A percentile compares a stretch with the other conserved stretches of the same genome.
Conservation (phyloP, 352 stramenopile genomes). For the Pythium grandisporangium region DNA sequence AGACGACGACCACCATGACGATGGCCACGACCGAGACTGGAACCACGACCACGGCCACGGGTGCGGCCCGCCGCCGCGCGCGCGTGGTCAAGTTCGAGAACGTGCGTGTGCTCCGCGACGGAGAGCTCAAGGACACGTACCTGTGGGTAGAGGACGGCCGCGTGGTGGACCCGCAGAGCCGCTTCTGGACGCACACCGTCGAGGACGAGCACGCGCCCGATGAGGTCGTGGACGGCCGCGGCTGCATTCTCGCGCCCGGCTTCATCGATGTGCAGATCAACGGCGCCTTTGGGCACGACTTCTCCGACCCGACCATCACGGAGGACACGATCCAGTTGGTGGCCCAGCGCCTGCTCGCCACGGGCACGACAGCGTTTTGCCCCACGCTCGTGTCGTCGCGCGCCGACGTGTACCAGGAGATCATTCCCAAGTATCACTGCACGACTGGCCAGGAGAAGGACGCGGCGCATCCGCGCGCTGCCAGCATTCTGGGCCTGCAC, state of each 20-base stretch:
- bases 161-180: constrained; percentile 35
- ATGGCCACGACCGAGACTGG: no score
- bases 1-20: no score
- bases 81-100: constrained; percentile 46
- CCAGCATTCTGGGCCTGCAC: constrained; percentile 80
- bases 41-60: no score
- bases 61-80: background rate
- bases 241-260: constrained; percentile 64
- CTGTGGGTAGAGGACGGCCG: constrained; percentile 49
- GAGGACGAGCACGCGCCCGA: constrained; percentile 29
- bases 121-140: constrained; percentile 21
- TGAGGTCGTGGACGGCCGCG: constrained; percentile 53
- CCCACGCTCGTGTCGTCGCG: constrained; percentile 85
- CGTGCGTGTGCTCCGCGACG: constrained; percentile 41
- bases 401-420: constrained; percentile 37
- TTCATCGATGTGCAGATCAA: constrained; percentile 91
- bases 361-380: constrained; percentile 80
- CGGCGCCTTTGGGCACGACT: constrained; percentile 82
- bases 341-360: constrained; percentile 34
- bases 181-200: constrained; percentile 31
- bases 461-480: no score
- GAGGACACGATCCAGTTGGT: constrained; percentile 34
- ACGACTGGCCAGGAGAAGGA: constrained; percentile 19
- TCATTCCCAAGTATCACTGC: constrained; percentile 40
- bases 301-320: constrained; percentile 49